Evolutionary conservation across 768 basidiomycete species (phyloP).

Genomic region (Mycena rosella): DNA sequence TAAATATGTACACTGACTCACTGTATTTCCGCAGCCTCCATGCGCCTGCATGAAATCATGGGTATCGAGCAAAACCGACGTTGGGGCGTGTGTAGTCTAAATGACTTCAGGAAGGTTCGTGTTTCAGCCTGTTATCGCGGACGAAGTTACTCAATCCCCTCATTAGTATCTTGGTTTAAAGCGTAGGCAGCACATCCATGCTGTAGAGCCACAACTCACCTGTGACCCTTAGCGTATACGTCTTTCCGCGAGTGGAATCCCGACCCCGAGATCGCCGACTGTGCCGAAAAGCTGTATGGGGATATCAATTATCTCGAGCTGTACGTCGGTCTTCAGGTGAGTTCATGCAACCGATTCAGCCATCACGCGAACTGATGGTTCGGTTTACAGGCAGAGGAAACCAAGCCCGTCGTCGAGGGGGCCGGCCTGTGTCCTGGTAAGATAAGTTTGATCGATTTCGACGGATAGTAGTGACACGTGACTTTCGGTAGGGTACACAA

Average conservation of each 20-base stretch:
- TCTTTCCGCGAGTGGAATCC: constrained; percentile 89
- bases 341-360: not conserved
- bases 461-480: constrained; percentile 4
- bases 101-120: constrained; percentile 80
- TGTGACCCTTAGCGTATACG: constrained; percentile 66
- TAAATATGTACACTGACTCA: not conserved
- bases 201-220: not conserved
- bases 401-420: constrained; percentile 80
- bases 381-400: constrained; percentile 72
- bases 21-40: constrained; percentile 53
- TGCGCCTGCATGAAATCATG: constrained; percentile 87
- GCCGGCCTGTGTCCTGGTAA: constrained; percentile 88
- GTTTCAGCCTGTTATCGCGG: not conserved
- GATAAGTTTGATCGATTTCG: constrained; percentile 22
- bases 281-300: constrained; percentile 84
- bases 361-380: not conserved
- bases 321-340: constrained; percentile 71
- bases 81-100: constrained; percentile 88
- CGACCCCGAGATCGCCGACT: constrained; percentile 71
- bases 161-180: constrained; percentile 80
- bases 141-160: not conserved
- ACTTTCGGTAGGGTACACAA: constrained; percentile 72
- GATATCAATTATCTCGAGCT: constrained; percentile 83
- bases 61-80: constrained; percentile 80
- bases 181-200: constrained; percentile 54